Base-by-base conservation (phyloP, 768 basidiomycete genomes). In the Neoboletus brunneissimus region DNA sequence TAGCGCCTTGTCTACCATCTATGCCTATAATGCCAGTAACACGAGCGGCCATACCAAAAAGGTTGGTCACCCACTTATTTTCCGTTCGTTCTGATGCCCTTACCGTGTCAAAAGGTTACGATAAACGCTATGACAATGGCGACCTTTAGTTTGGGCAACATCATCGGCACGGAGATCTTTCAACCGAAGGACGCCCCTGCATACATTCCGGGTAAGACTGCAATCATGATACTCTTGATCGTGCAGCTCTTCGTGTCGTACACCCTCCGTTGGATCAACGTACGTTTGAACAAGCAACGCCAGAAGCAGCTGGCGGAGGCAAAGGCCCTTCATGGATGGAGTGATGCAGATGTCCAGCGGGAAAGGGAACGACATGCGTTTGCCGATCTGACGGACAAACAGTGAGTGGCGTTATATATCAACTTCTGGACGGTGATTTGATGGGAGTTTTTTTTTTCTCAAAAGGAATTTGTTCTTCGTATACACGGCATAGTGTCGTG, bases 31-130 rank as follows among this genome's bases (percentile, higher is more conserved):
- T 51, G 82, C 84, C 8, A 80, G 80, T 51, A 86, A 87, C 65
- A 86, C 81, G 0, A 79, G 79, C 34, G 84, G 84, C 0, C 81
- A 85, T 50, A 87, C 85, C 7, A 87, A 88, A 75, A 88, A 87
- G 73, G 75, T 73, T 43, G 7, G 34, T 38, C 37, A 22, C 15
- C 11, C 2, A 15, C 10, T n/a, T 27, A 5, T 51, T 52, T 35
- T 18, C 8, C 40, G 40, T 27, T 35, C 41, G 45, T 37, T 49
- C 37, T n/a, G 42, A 29, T 27, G 43, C 52, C 31, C 53, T 40
- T 5, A 20, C 29, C 46, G 27, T 25, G 27, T 29, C 54, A 71
- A 49, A 53, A 67, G 72, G 80, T 81, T 57, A 86, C 84, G 2
- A 77, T 85, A 60, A 85, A 85, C 53, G 79, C 83, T 5, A 74